Percentiles rank a stretch among this genome's conserved stretches.
Conservation (phyloP, 257 asterid species). For the Nicotiana tabacum region DNA sequence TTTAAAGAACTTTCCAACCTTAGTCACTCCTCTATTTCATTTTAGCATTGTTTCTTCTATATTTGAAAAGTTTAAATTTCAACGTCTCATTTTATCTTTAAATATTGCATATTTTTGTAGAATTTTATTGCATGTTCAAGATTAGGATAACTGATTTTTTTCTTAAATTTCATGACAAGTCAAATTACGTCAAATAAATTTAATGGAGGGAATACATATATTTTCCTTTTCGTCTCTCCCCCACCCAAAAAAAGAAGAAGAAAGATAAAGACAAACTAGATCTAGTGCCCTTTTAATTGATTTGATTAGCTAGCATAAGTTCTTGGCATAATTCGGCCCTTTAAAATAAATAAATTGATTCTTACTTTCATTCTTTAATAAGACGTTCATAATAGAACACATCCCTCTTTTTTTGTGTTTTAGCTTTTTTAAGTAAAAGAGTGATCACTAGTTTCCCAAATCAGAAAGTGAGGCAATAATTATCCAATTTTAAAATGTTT, state of each 20-base stretch:
- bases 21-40: too few relatives aligned
- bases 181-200: too few relatives aligned
- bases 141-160: too few relatives aligned
- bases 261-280: not conserved
- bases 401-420: not conserved
- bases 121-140: too few relatives aligned
- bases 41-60: too few relatives aligned
- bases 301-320: not conserved
- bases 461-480: not conserved
- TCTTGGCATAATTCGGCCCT: not conserved
- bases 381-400: not conserved
- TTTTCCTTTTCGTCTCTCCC: too few relatives aligned
- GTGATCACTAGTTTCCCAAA: not conserved
- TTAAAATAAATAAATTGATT: not conserved
- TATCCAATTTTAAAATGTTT: not conserved
- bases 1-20: not conserved
- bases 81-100: too few relatives aligned
- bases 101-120: too few relatives aligned
- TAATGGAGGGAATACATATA: too few relatives aligned
- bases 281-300: not conserved
- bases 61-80: too few relatives aligned
- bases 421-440: not conserved
- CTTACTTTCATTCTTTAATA: not conserved
- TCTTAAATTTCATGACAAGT: too few relatives aligned
- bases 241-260: too few relatives aligned